Conservation (phyloP, 1,139 yeast genomes). For the Hyphopichia pseudoburtonii region DNA sequence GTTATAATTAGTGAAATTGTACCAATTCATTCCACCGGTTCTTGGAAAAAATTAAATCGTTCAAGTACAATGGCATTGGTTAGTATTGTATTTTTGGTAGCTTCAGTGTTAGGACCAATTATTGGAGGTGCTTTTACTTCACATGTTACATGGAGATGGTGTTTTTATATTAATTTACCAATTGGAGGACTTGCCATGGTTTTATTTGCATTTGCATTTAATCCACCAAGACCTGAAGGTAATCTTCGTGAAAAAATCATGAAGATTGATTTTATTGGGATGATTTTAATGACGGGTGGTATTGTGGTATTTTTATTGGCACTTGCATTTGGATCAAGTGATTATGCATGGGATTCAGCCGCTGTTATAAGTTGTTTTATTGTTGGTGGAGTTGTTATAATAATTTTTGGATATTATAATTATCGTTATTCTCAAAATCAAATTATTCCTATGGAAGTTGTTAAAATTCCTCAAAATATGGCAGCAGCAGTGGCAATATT, state of each 20-base stretch:
- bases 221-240: slow-evolving; percentile 16
- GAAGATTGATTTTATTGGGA: slow-evolving; percentile 50
- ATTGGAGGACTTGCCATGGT: slow-evolving; percentile 19
- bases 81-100: slow-evolving; percentile 20
- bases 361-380: slow-evolving; percentile 13
- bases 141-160: slow-evolving; percentile 76
- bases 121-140: slow-evolving; percentile 31
- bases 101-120: slow-evolving; percentile 25
- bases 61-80: slow-evolving; percentile 21
- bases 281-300: slow-evolving; percentile 39
- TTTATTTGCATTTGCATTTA: slow-evolving; percentile 14
- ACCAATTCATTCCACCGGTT: slow-evolving; percentile 20
- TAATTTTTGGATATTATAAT: slow-evolving; percentile 10
- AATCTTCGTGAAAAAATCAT: slow-evolving; percentile 12
- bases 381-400: slow-evolving; percentile 17
- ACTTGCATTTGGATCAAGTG: slow-evolving; percentile 45
- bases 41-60: slow-evolving; percentile 9
- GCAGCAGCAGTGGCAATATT: slow-evolving; percentile 13
- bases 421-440: slow-evolving; percentile 10
- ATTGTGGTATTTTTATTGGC: slow-evolving; percentile 47
- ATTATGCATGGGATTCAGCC: slow-evolving; percentile 12
- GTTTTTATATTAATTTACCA: slow-evolving; percentile 61
- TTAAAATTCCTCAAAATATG: slow-evolving; percentile 6
- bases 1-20: slow-evolving; percentile 30
- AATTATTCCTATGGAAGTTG: slow-evolving; percentile 15